A percentile compares a stretch with the other conserved stretches of the same genome.
Conservation (phyloP, 208 protist species). For the Trypanosoma caninum region DNA sequence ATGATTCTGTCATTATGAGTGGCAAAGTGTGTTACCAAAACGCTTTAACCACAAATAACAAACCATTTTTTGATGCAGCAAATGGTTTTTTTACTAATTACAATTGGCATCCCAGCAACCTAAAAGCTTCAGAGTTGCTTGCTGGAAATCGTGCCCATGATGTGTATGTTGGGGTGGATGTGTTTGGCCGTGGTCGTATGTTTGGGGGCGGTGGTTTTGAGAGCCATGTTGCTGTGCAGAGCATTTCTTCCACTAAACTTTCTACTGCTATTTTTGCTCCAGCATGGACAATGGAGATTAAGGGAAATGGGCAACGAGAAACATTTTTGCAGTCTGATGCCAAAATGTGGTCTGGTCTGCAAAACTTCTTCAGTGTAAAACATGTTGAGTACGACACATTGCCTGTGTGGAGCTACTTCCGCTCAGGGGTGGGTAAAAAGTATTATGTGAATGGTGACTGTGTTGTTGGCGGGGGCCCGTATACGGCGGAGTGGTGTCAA, state of each 20-base stretch:
- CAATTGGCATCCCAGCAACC: constrained; percentile 58
- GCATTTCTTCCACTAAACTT: constrained; percentile 22
- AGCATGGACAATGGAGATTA: constrained; percentile 78
- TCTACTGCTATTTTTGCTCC: constrained; percentile 91
- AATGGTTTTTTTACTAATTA: constrained; percentile 92
- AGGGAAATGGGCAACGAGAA: constrained; percentile 36
- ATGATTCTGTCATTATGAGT: constrained; percentile 76
- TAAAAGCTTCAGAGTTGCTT: constrained; percentile 28
- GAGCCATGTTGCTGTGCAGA: constrained; percentile 38
- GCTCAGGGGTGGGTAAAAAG: constrained; percentile 43
- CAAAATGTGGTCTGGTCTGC: constrained; percentile 50
- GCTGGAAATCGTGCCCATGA: constrained; percentile 37
- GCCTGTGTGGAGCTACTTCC: constrained; percentile 50
- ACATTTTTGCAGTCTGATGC: constrained; percentile 47
- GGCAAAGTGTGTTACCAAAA: constrained; percentile 80
- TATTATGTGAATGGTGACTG: constrained; percentile 48
- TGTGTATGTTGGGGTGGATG: constrained; percentile 83
- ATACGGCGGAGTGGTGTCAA: constrained; percentile 22
- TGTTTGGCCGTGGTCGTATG: constrained; percentile 64
- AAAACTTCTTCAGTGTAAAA: constrained; percentile 27
- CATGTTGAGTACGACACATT: constrained; percentile 16
- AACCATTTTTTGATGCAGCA: constrained; percentile 73
- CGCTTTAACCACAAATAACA: constrained; percentile 65
- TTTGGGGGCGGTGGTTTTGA: constrained; percentile 80
- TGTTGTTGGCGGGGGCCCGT: not conserved